Evolutionary conservation across 768 basidiomycete species (phyloP).

Genomic region (Lactifluus piperatus): DNA sequence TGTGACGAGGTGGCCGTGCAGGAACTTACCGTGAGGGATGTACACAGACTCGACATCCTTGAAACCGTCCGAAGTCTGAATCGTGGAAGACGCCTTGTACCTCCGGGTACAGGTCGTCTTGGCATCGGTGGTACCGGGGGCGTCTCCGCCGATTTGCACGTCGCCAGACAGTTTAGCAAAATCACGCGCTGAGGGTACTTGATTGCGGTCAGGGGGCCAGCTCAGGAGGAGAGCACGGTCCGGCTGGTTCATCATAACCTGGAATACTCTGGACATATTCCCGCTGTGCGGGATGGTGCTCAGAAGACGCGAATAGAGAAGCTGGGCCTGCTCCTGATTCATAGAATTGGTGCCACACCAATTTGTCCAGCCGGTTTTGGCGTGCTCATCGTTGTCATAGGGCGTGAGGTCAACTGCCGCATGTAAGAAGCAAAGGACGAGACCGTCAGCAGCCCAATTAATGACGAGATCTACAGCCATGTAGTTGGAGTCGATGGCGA

Average conservation of each 20-base stretch:
- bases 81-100: conserved; percentile 63
- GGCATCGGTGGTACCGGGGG: conserved; percentile 50
- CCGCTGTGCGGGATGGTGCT: conserved; percentile 43
- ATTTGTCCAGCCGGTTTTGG: conserved; percentile 75
- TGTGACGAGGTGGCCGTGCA: conserved; percentile 17
- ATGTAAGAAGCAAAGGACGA: conserved; percentile 85
- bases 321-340: conserved; percentile 45
- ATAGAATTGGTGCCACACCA: conserved; percentile 80
- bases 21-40: conserved; percentile 73
- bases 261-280: conserved; percentile 60
- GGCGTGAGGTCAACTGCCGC: conserved; percentile 65
- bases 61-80: conserved; percentile 41
- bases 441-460: conserved; percentile 80
- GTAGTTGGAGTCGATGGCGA: conserved; percentile 62
- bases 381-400: conserved; percentile 65
- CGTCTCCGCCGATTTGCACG: conserved; percentile 49
- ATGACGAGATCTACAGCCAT: conserved; percentile 86
- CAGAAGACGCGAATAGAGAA: conserved; percentile 51
- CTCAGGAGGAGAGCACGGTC: conserved; percentile 53
- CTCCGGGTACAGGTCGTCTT: conserved; percentile 83
- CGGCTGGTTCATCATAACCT: conserved; percentile 59
- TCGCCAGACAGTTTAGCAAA: conserved; percentile 55
- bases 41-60: conserved; percentile 79
- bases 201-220: conserved; percentile 62
- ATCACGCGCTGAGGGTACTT: conserved; percentile 31